Evolutionary conservation across 2,329 filamentous ascomycete genomes (phyloP).

Genomic region (Phialemoniopsis sp.): DNA sequence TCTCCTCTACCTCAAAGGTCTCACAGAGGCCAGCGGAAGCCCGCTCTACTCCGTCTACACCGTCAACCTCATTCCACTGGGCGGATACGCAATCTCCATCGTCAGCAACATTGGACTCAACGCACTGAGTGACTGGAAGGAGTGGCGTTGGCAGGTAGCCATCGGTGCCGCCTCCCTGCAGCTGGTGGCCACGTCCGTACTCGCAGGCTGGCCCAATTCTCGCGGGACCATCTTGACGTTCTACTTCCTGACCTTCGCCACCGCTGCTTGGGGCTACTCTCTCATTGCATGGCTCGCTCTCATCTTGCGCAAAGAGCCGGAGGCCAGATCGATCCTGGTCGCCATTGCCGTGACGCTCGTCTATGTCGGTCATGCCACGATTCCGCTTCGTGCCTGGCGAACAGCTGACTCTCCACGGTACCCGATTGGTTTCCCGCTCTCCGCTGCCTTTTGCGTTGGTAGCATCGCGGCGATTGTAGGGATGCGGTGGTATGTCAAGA

Average conservation of each 20-base stretch:
- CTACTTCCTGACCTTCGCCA: constrained; percentile 29
- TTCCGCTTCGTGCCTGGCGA: constrained; percentile 28
- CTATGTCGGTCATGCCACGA: constrained; percentile 31
- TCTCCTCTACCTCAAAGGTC: constrained; percentile 16
- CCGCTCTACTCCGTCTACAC: constrained; percentile 15
- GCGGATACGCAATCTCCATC: constrained; percentile 22
- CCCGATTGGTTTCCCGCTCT: constrained; percentile 29
- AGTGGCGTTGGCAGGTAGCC: constrained; percentile 33
- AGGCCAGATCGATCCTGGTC: constrained; percentile 28
- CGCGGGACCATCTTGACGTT: constrained; percentile 24
- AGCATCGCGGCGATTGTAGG: constrained; percentile 24
- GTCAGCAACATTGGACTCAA: constrained; percentile 27
- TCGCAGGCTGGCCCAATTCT: constrained; percentile 26
- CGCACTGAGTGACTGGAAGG: constrained; percentile 28
- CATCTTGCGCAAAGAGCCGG: constrained; percentile 28
- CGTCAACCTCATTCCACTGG: constrained; percentile 18
- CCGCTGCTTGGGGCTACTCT: constrained; percentile 23
- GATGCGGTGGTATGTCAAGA: constrained; percentile 21
- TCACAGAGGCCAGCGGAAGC: constrained; percentile 12
- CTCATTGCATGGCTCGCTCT: constrained; percentile 32
- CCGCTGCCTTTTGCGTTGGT: constrained; percentile 22
- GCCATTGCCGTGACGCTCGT: constrained; percentile 30
- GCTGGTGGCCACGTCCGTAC: constrained; percentile 22
- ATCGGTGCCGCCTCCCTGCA: constrained; percentile 20
- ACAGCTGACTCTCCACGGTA: constrained; percentile 27